Conservation (phyloP, 306 rosid species). For the Vigna reflexopilosa region DNA sequence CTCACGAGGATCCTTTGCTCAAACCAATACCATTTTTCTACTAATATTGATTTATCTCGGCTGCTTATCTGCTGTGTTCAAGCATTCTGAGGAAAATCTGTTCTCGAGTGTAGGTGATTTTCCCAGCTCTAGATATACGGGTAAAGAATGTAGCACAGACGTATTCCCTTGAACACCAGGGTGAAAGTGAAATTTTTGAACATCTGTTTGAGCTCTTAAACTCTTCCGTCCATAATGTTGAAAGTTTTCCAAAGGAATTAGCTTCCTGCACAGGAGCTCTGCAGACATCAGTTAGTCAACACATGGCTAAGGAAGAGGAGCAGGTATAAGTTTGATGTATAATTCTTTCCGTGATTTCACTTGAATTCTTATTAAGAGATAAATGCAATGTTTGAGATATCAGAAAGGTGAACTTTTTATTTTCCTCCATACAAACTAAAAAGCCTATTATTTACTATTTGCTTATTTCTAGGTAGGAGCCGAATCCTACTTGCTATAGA, state of each 20-base stretch:
- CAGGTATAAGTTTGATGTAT: conserved; percentile 65
- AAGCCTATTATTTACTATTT: conserved; percentile 16
- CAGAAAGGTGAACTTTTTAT: neutral
- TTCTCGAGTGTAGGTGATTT: conserved; percentile 78
- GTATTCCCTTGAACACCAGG: conserved; percentile 96
- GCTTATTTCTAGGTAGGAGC: conserved; percentile 29
- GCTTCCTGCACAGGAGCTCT: conserved; percentile 96
- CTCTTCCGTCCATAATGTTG: conserved; percentile 67
- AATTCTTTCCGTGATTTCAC: conserved; percentile 29
- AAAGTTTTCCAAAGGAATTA: conserved; percentile 85
- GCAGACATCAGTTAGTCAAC: conserved; percentile 92
- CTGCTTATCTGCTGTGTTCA: conserved; percentile 28
- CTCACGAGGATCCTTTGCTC: conserved; percentile 4
- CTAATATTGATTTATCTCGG: neutral
- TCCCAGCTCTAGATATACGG: conserved; percentile 95
- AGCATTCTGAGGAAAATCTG: conserved; percentile 39
- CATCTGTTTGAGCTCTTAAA: conserved; percentile 81
- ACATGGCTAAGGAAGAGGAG: conserved; percentile 99
- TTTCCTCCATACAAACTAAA: conserved; percentile 11
- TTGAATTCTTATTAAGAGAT: conserved; percentile 19
- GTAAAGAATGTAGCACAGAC: conserved; percentile 99
- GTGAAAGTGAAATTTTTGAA: conserved; percentile 86
- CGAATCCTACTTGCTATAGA: neutral
- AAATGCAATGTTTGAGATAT: neutral
- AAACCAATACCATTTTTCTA: neutral